Evolutionary conservation across 2,329 filamentous ascomycete species (phyloP), one percentile per base, ranked within the genome.

Genomic region (Juglanconis sp.): DNA sequence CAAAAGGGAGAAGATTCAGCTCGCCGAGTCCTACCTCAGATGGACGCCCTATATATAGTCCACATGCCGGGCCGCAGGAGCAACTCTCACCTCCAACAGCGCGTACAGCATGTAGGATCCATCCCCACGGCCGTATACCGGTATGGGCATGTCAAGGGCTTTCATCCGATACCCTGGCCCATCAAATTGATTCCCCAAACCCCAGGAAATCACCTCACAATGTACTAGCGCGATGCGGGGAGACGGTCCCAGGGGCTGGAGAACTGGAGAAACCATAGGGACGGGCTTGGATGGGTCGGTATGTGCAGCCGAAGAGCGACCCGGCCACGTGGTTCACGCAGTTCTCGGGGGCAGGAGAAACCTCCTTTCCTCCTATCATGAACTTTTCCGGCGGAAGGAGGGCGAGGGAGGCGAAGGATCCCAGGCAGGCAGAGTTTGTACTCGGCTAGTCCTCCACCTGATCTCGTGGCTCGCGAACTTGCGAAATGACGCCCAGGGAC

Each of bases 341-440:
- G 15, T 11, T 34, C 24, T 51, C 50, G 60, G 60, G 13, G 34
- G 13, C 10, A 40, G 56, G 60, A 62, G 52, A 49, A 62, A 55
- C 51, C 35, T 54, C 31, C 30, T 51, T 60, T 62, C 60, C 60
- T 60, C 60, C 60, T 62, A 62, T 62, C 60, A 62, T 11, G 46
- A 42, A 38, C 48, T 46, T 15, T 54, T 60, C 53, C 60, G 57
- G 35, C 32, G 17, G 17, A 24, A 56, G 31, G 48, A 32, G 40
- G 30, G 9, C 53, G 15, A 56, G 40, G 51, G 15, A 38, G 17
- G 17, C 17, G 17, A 24, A 24, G 17, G 17, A 24, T 24, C 17
- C 17, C 2, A 24, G 17, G 17, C 17, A 24, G 17, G 17, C 17
- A 24, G 17, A 24, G 17, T 24, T 24, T 24, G 17, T 24, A 2